phyloP scores from a whole-genome alignment of 108 stramenopile species.

The Nitzschia sp. region DNA sequence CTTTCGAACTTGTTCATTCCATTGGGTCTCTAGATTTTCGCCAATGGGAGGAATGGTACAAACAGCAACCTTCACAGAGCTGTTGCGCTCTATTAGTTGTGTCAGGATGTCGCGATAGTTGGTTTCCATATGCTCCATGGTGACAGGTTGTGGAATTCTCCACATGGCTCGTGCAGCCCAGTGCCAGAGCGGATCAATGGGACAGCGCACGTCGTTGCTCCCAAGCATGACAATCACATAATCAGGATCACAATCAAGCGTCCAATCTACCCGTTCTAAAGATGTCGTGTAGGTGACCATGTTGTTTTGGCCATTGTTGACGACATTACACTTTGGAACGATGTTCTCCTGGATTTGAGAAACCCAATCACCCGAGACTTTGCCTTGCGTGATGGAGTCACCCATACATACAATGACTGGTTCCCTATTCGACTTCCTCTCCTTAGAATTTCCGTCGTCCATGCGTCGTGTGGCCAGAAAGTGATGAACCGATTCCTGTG shows the following conservation, averaged over 20 bases:
- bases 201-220: constrained; percentile 32
- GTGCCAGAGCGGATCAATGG: constrained; percentile 10
- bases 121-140: constrained; percentile 14
- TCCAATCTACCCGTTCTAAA: constrained; percentile 24
- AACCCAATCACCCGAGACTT: background rate
- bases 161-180: constrained; percentile 11
- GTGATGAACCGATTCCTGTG: background rate
- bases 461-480: background rate
- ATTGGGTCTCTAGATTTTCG: constrained; percentile 20
- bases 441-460: background rate
- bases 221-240: constrained; percentile 38
- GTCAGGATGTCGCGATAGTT: constrained; percentile 21
- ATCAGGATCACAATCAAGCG: constrained; percentile 27
- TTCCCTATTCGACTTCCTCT: background rate
- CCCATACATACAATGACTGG: background rate
- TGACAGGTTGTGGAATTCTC: constrained; percentile 22
- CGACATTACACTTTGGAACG: background rate
- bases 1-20: constrained; percentile 12
- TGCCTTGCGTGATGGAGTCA: background rate
- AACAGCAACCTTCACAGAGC: constrained; percentile 21
- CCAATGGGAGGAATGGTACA: constrained; percentile 45
- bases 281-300: constrained; percentile 19
- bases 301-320: constrained; percentile 16
- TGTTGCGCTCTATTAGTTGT: background rate
- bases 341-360: background rate